Percentiles rank a stretch among this genome's conserved stretches.
These are phyloP conservation scores for Arachnomyces sp. DNA, from an alignment of 2,329 filamentous ascomycete genomes.

Conservation along the genomic window DNA sequence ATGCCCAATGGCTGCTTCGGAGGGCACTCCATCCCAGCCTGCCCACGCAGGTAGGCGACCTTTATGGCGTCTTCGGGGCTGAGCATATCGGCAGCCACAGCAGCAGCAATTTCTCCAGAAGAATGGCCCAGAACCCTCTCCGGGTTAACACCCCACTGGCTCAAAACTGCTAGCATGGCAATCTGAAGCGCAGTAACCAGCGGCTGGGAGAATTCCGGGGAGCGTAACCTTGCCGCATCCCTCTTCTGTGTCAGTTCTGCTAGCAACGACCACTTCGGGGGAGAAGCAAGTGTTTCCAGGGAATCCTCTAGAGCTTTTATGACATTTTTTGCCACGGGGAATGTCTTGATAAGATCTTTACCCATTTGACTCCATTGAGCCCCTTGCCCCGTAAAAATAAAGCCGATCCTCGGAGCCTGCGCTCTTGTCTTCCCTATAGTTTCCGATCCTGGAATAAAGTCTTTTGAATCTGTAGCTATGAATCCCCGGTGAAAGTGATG, in stretches of 20 bases:
- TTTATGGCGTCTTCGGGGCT: conserved; percentile 4
- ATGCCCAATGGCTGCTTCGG: not conserved
- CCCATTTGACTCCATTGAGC: conserved; percentile 17
- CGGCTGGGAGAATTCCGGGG: conserved; percentile 8
- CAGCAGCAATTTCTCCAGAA: conserved; percentile 7
- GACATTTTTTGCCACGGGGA: conserved; percentile 4
- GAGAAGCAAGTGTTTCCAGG: conserved; percentile 7
- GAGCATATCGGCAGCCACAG: conserved; percentile 2
- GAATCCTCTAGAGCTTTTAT: conserved; percentile 12
- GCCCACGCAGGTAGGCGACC: conserved; percentile 3
- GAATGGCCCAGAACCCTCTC: conserved; percentile 8
- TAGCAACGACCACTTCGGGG: conserved; percentile 3
- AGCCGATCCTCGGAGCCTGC: conserved; percentile 1
- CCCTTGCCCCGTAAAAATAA: conserved; percentile 19
- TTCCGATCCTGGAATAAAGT: not conserved
- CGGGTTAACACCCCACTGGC: conserved; percentile 2
- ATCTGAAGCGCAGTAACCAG: conserved; percentile 9
- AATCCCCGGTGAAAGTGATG: conserved; percentile 10
- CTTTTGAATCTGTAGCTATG: conserved; percentile 4
- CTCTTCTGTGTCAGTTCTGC: conserved; percentile 12
- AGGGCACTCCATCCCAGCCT: conserved; percentile 4
- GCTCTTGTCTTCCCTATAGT: not conserved
- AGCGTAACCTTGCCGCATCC: conserved; percentile 2
- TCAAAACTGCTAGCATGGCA: conserved; percentile 3
- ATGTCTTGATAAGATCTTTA: conserved; percentile 5